These are phyloP conservation scores for Crotalaria pallida DNA, from an alignment of 306 rosid genomes.

Conservation along the genomic window DNA sequence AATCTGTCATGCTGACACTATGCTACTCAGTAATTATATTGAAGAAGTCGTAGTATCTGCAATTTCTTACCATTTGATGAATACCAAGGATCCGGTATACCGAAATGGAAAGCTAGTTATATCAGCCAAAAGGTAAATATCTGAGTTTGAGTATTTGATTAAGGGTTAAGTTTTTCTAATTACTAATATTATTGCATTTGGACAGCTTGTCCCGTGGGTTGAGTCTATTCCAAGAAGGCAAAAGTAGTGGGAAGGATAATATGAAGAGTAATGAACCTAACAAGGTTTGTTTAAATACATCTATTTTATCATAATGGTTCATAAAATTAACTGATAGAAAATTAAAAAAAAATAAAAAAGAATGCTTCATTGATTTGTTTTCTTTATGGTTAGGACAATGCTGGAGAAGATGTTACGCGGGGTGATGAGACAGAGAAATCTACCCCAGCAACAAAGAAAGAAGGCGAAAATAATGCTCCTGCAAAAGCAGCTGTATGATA, in stretches of 20 bases:
- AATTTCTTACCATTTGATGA: conserved; percentile 56
- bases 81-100: conserved; percentile 51
- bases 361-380: neutral
- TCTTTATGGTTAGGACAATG: conserved; percentile 43
- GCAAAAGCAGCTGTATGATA: conserved; percentile 52
- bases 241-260: conserved; percentile 41
- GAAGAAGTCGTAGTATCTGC: conserved; percentile 64
- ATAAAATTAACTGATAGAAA: neutral
- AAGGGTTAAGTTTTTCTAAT: neutral
- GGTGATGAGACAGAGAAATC: conserved; percentile 64
- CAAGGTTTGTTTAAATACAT: conserved; percentile 38
- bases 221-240: conserved; percentile 67
- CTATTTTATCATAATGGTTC: neutral
- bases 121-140: conserved; percentile 55
- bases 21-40: conserved; percentile 45
- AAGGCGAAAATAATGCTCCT: conserved; percentile 52
- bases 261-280: conserved; percentile 49
- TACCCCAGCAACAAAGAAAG: conserved; percentile 55
- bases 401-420: conserved; percentile 38
- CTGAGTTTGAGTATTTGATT: neutral
- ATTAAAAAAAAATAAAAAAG: neutral
- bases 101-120: conserved; percentile 77
- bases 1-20: conserved; percentile 50
- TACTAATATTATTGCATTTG: conserved; percentile 26
- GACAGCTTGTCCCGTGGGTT: conserved; percentile 67